phyloP scores from a whole-genome alignment of 495 filamentous ascomycete species.

The Neurospora discreta region DNA sequence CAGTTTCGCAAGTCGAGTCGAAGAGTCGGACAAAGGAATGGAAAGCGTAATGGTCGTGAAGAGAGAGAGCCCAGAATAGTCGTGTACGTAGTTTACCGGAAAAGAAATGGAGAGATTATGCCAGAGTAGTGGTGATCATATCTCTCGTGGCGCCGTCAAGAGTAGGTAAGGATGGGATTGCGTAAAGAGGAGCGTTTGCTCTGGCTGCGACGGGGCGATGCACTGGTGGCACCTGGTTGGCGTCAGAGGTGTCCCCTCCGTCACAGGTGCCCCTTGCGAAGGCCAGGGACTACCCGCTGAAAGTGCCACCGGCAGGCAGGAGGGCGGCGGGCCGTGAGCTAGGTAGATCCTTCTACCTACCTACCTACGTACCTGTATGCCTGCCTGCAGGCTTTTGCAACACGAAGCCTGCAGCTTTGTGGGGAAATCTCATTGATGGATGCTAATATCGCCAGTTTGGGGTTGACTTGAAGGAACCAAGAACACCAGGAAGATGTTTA shows the following conservation, averaged over 20 bases:
- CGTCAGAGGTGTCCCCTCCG: not conserved
- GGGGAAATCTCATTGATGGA: too few relatives aligned
- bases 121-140: conserved; percentile 3
- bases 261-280: not conserved
- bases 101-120: conserved; percentile 5
- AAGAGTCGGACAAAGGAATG: conserved; percentile 7
- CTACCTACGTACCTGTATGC: too few relatives aligned
- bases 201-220: not conserved
- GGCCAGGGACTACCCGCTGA: not conserved
- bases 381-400: not conserved
- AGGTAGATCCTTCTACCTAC: too few relatives aligned
- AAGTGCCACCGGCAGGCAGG: not conserved
- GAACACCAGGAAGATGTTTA: not conserved
- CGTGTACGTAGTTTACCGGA: not conserved
- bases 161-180: not conserved
- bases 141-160: conserved; percentile 1
- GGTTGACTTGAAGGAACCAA: not conserved
- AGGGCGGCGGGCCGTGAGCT: too few relatives aligned
- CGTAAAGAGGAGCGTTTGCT: too few relatives aligned
- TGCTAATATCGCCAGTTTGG: not conserved
- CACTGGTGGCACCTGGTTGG: not conserved
- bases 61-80: conserved; percentile 7
- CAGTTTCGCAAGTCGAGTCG: not conserved
- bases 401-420: too few relatives aligned
- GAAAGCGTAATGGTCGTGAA: conserved; percentile 18